Evolutionary conservation across 345 rosid species (phyloP).

Genomic region (Eucalyptus pauciflora): DNA sequence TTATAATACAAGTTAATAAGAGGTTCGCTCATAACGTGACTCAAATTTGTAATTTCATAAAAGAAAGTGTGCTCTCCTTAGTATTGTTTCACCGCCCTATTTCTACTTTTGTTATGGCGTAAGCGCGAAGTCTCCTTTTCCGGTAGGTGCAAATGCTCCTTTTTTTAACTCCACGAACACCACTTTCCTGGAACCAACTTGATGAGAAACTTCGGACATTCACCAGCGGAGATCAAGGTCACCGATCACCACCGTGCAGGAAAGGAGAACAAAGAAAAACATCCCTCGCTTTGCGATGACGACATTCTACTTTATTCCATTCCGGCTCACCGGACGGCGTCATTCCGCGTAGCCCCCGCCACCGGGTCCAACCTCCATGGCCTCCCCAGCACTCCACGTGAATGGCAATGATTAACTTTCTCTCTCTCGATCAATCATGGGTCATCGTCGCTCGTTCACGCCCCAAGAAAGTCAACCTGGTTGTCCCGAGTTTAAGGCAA

Average conservation of each 20-base stretch:
- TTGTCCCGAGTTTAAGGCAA: not conserved
- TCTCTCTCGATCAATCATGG: not conserved
- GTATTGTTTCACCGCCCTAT: rapidly evolving
- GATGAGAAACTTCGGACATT: not conserved
- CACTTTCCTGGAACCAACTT: not conserved
- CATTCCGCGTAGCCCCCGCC: not conserved
- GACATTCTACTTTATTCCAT: not conserved
- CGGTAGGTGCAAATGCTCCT: not conserved
- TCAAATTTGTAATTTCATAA: rapidly evolving
- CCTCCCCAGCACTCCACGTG: not conserved
- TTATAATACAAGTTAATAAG: rapidly evolving
- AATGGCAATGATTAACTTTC: not conserved
- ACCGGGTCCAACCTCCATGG: not conserved
- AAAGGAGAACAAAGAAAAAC: not conserved
- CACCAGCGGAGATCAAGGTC: not conserved
- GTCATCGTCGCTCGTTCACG: not conserved
- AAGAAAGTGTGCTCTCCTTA: not conserved
- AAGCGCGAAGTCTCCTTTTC: not conserved
- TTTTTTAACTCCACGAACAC: not conserved
- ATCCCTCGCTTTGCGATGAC: not conserved
- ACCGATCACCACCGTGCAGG: not conserved
- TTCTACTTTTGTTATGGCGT: not conserved
- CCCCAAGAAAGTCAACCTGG: not conserved
- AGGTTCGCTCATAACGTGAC: rapidly evolving
- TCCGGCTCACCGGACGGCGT: not conserved